phyloP scores from a whole-genome alignment of 495 filamentous ascomycete species.

The Penicillium odoratum region DNA sequence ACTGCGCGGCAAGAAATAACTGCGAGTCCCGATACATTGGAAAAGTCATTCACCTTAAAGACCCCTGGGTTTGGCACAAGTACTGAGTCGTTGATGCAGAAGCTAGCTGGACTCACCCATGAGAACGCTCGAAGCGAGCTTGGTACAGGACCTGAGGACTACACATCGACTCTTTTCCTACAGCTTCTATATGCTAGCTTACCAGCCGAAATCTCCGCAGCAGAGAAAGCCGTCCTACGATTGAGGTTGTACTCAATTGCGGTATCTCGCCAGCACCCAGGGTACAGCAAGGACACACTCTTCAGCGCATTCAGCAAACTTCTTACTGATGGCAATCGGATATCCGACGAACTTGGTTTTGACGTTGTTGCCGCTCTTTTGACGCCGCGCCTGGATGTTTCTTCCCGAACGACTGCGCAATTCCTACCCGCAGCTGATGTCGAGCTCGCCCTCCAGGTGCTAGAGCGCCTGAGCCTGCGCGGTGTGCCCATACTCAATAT shows the following conservation, averaged over 20 bases:
- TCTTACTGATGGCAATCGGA: conserved; percentile 29
- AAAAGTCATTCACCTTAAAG: conserved; percentile 1
- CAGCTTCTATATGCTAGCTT: conserved; percentile 40
- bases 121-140: conserved; percentile 35
- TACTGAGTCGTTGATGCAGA: conserved; percentile 31
- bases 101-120: conserved; percentile 33
- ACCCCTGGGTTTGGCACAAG: conserved; percentile 10
- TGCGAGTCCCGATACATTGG: conserved; percentile 4
- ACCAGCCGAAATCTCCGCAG: conserved; percentile 29
- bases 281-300: conserved; percentile 38
- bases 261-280: conserved; percentile 35
- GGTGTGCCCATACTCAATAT: conserved; percentile 46
- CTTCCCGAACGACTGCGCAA: conserved; percentile 5
- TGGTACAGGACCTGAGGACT: conserved; percentile 43
- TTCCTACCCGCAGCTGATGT: conserved; percentile 29
- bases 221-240: conserved; percentile 29
- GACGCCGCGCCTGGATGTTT: conserved; percentile 13
- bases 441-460: conserved; percentile 44
- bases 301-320: conserved; percentile 32
- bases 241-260: conserved; percentile 42
- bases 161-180: conserved; percentile 50
- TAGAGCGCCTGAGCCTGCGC: conserved; percentile 46
- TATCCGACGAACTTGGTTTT: conserved; percentile 39
- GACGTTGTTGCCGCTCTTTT: conserved; percentile 41
- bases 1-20: conserved; percentile 8